Evolutionary conservation across 768 basidiomycete genomes (phyloP).

Genomic region (Strobilomyces dryophilus): DNA sequence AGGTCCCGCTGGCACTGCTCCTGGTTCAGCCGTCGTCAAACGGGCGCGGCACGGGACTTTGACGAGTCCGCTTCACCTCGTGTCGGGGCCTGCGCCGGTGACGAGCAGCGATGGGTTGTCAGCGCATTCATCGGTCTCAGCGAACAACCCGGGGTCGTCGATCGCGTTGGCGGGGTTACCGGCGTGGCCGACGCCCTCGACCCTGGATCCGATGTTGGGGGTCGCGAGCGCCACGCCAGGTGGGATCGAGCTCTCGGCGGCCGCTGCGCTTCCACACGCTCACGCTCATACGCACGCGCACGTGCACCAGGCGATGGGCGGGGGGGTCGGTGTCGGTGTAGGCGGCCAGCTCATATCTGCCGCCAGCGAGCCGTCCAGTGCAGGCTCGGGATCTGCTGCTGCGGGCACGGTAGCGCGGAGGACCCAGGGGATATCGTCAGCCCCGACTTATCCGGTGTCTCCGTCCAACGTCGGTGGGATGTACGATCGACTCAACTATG

Average conservation of each 20-base stretch:
- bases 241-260: slow-evolving; percentile 28
- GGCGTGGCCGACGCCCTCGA: slow-evolving; percentile 31
- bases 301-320: slow-evolving; percentile 11
- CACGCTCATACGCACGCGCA: slow-evolving; percentile 9
- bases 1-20: not conserved
- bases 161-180: slow-evolving; percentile 28
- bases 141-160: slow-evolving; percentile 13
- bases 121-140: slow-evolving; percentile 16
- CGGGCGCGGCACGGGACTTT: slow-evolving; percentile 30
- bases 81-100: slow-evolving; percentile 17
- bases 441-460: slow-evolving; percentile 16
- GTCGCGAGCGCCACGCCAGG: slow-evolving; percentile 31
- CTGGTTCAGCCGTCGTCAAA: slow-evolving; percentile 14
- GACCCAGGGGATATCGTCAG: slow-evolving; percentile 12
- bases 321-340: slow-evolving; percentile 1
- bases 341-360: slow-evolving; percentile 21
- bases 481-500: slow-evolving; percentile 23
- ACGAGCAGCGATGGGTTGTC: slow-evolving; percentile 16
- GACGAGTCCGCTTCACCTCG: slow-evolving; percentile 16
- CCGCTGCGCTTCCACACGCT: slow-evolving; percentile 8
- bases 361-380: slow-evolving; percentile 11
- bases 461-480: slow-evolving; percentile 15
- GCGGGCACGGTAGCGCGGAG: slow-evolving; percentile 10
- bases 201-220: slow-evolving; percentile 29
- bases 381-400: slow-evolving; percentile 4